phyloP scores from a whole-genome alignment of 1,284 basidiomycete species.

The Puccinia triticina region DNA sequence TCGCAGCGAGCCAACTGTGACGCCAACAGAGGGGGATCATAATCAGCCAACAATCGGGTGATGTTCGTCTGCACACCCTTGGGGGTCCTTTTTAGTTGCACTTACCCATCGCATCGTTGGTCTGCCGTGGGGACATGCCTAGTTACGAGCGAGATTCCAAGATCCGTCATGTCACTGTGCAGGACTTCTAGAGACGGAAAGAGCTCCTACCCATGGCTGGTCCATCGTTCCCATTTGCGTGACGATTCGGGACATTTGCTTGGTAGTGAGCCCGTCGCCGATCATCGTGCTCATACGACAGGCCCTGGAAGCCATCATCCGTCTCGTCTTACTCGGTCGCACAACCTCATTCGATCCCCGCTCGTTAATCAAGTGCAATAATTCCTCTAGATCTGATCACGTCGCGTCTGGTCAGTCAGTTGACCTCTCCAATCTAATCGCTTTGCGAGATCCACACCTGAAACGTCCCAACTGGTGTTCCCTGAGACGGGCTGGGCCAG shows the following conservation, averaged over 20 bases:
- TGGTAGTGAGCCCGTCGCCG: slow-evolving; percentile 75
- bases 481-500: slow-evolving; percentile 88
- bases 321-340: slow-evolving; percentile 85
- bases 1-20: slow-evolving; percentile 32
- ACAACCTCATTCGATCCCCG: slow-evolving; percentile 74
- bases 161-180: neutral
- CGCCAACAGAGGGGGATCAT: neutral
- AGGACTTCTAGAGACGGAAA: too few species aligned
- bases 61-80: neutral
- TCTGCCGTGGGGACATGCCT: slow-evolving; percentile 92
- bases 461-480: slow-evolving; percentile 76
- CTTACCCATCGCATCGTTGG: slow-evolving; percentile 79
- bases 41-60: neutral
- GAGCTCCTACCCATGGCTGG: slow-evolving; percentile 75
- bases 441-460: slow-evolving; percentile 62
- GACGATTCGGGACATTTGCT: slow-evolving; percentile 85
- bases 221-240: slow-evolving; percentile 93
- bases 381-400: slow-evolving; percentile 85
- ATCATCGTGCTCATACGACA: slow-evolving; percentile 97
- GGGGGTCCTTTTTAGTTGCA: neutral
- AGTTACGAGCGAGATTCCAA: neutral
- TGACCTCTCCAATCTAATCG: neutral
- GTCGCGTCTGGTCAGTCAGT: neutral
- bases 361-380: slow-evolving; percentile 82
- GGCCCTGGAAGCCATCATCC: slow-evolving; percentile 95